These are phyloP conservation scores for Phylloporus arenicola DNA, from an alignment of 768 basidiomycete species.

Conservation along the genomic window DNA sequence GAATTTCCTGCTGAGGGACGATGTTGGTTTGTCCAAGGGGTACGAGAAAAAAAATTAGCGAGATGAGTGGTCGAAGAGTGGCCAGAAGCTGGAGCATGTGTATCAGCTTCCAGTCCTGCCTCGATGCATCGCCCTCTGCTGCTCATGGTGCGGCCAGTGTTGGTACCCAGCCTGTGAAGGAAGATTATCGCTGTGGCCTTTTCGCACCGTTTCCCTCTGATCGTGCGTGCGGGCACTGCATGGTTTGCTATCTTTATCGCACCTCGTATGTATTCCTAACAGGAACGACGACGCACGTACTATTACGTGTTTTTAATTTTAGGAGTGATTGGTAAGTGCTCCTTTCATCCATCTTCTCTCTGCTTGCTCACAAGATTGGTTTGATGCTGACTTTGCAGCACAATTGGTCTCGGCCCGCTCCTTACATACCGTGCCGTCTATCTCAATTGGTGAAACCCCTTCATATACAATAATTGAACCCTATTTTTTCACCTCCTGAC, in stretches of 20 bases:
- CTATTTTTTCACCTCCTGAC: conserved; percentile 3
- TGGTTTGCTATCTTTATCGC: conserved; percentile 19
- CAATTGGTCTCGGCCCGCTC: conserved; percentile 1
- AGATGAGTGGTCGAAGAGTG: conserved; percentile 27
- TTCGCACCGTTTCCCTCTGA: conserved; percentile 9
- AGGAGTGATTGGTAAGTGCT: conserved; percentile 13
- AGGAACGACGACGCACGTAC: conserved; percentile 1
- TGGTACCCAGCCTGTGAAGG: conserved; percentile 12
- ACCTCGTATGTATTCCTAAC: conserved; percentile 16
- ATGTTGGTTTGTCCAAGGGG: conserved; percentile 10
- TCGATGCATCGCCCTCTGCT: conserved; percentile 20
- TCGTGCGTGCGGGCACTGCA: conserved; percentile 17
- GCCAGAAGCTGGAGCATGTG: conserved; percentile 24
- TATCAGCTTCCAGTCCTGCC: conserved; percentile 24
- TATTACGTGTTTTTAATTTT: conserved; percentile 20
- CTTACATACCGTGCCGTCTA: conserved; percentile 9
- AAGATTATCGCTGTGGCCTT: conserved; percentile 12
- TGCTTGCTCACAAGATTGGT: conserved; percentile 14
- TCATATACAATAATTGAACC: conserved; percentile 27
- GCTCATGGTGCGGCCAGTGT: conserved; percentile 7
- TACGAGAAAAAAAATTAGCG: conserved; percentile 16
- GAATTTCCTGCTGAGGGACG: background rate
- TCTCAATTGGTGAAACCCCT: conserved; percentile 9
- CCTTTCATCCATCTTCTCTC: conserved; percentile 10
- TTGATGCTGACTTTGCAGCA: conserved; percentile 9